phyloP scores from a whole-genome alignment of 257 asterid species.

The Ilex asprella region DNA sequence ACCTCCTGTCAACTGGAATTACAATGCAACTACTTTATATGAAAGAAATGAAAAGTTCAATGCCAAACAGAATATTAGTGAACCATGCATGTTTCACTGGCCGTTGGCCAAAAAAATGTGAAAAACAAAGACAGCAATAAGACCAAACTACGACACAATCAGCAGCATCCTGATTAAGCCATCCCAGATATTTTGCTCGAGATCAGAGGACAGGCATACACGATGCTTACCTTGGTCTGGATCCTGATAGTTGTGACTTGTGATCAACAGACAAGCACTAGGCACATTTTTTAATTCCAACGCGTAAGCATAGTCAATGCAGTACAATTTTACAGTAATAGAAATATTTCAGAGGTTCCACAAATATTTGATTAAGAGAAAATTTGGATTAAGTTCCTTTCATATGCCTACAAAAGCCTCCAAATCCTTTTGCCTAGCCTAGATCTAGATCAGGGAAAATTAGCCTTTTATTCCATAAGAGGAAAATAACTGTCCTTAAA shows the following conservation, averaged over 20 bases:
- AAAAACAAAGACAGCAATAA: not conserved
- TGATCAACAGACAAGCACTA: no score
- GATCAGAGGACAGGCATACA: no score
- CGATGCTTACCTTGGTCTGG: no score
- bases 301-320: no score
- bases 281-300: not conserved
- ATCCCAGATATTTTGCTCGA: not conserved
- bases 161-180: not conserved
- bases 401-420: not conserved
- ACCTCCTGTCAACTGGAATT: not conserved
- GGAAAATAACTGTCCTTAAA: no score
- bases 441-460: not conserved
- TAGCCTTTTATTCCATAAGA: no score
- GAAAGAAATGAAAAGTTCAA: not conserved
- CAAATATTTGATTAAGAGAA: slow-evolving; percentile 2
- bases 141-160: not conserved
- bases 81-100: not conserved
- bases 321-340: no score
- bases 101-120: not conserved
- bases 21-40: not conserved
- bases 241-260: no score
- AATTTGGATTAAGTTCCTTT: not conserved
- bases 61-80: not conserved
- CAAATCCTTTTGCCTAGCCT: slow-evolving; percentile 1
- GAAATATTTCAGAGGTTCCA: not conserved